Conservation (phyloP, 495 filamentous ascomycete genomes). For the Trichoderma parareesei region DNA sequence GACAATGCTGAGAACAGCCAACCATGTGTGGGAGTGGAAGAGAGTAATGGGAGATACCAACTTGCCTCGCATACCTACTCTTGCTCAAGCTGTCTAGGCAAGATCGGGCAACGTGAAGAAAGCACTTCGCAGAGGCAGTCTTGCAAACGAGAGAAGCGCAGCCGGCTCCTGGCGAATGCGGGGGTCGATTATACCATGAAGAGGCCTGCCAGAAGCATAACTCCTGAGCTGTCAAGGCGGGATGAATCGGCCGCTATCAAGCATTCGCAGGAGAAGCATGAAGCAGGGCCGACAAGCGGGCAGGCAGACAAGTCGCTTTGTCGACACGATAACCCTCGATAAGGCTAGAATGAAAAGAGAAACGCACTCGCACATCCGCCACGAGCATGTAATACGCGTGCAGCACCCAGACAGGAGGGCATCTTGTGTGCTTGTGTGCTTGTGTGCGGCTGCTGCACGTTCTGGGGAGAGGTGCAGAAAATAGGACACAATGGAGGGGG, state of each 20-base stretch:
- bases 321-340: neutral
- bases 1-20: neutral
- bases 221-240: too few relatives aligned
- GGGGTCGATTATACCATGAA: neutral
- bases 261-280: neutral
- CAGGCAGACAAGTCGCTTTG: neutral
- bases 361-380: neutral
- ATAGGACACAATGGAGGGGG: conserved; percentile 8
- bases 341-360: neutral
- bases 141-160: neutral
- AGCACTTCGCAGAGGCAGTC: neutral
- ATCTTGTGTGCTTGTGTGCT: conserved; percentile 3
- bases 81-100: neutral
- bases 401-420: neutral
- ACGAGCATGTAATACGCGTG: neutral
- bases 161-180: neutral
- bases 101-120: neutral
- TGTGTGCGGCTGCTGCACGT: neutral
- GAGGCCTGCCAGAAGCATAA: neutral
- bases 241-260: conserved; percentile 1
- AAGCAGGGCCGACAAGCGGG: neutral
- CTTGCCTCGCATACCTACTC: neutral
- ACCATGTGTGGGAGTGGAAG: neutral
- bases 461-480: neutral
- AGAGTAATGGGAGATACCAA: neutral